Conservation (phyloP, 2,329 filamentous ascomycete genomes). For the Fusarium phyllophilum region DNA sequence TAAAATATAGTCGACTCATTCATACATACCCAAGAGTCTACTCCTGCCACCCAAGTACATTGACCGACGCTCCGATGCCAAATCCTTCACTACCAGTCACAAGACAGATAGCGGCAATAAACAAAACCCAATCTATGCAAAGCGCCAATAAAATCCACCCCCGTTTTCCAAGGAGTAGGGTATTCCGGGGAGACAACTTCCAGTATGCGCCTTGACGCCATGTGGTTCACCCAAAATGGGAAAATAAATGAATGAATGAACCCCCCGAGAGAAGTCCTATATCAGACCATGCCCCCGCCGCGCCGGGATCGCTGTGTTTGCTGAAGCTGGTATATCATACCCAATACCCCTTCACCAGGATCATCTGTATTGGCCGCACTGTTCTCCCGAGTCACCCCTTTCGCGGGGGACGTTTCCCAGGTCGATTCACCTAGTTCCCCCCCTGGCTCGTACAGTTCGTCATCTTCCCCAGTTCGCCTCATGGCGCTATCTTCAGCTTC, state of each 20-base stretch:
- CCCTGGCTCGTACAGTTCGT: conserved; percentile 61
- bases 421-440: conserved; percentile 66
- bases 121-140: conserved; percentile 9
- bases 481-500: conserved; percentile 60
- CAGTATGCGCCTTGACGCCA: conserved; percentile 20
- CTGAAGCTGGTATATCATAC: conserved; percentile 68
- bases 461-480: conserved; percentile 61
- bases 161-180: not conserved
- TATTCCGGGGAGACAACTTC: not conserved
- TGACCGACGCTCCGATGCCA: not conserved
- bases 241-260: not conserved
- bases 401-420: conserved; percentile 67
- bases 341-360: conserved; percentile 64
- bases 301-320: conserved; percentile 64
- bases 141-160: not conserved
- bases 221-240: not conserved
- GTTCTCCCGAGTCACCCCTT: conserved; percentile 62
- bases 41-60: not conserved
- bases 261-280: conserved; percentile 6
- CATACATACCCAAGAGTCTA: not conserved
- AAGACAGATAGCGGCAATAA: not conserved
- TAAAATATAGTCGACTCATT: not conserved
- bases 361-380: conserved; percentile 59
- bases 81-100: not conserved
- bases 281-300: conserved; percentile 51